Conservation (phyloP, 176 grass and related monocot genomes). For the Triticum monococcum region DNA sequence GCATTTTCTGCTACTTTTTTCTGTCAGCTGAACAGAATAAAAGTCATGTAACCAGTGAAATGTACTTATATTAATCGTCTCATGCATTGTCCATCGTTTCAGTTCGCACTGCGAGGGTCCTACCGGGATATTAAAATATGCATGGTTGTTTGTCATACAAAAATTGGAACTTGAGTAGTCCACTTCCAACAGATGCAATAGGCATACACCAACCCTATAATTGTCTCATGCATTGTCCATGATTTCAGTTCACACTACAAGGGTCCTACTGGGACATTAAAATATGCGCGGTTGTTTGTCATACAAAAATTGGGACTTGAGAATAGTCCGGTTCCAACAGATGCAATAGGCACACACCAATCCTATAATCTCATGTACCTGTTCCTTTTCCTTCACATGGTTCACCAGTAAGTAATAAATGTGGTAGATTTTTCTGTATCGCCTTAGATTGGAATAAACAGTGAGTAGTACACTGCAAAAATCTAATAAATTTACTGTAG, state of each 20-base stretch:
- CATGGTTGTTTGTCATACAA: neutral
- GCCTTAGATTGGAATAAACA: neutral
- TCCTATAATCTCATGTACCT: neutral
- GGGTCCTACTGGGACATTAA: slow-evolving; percentile 7
- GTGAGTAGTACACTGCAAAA: neutral
- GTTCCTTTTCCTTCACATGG: neutral
- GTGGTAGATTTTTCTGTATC: neutral
- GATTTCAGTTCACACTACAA: neutral
- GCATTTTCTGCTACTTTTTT: slow-evolving; percentile 10
- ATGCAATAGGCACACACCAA: neutral
- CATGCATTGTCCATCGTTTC: neutral
- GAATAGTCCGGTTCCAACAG: neutral
- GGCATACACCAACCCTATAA: neutral
- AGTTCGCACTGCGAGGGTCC: neutral
- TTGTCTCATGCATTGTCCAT: neutral
- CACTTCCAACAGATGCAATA: neutral
- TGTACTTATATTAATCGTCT: neutral
- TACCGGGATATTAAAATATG: slow-evolving; percentile 6
- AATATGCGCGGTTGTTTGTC: neutral
- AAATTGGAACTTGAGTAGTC: slow-evolving; percentile 6
- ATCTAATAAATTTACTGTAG: neutral
- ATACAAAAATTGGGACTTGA: slow-evolving; percentile 22
- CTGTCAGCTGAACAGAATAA: slow-evolving; percentile 15
- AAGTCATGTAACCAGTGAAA: neutral
- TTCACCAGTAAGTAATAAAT: neutral